Base-by-base conservation (phyloP, 1,284 basidiomycete species). In the Austroboletus rostrupii region DNA sequence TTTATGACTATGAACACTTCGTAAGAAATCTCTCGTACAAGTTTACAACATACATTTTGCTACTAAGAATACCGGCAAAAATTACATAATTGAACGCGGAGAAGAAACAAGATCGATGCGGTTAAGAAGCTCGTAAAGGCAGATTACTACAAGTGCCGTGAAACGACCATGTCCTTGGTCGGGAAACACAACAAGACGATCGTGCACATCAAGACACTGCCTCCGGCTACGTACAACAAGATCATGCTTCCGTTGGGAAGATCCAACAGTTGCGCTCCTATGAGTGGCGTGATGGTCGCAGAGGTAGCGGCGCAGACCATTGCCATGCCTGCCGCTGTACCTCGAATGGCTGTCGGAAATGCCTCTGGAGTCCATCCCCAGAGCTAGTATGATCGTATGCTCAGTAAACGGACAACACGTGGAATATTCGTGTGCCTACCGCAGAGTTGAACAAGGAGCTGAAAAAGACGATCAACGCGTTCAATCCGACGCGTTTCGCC, bases 301-400 rank as follows among this genome's bases (percentile, higher is more conserved):
- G 56, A 7, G 0, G 56, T 1, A 7, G 16, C 36, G 17, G 32
- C 56, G 21, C 45, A 47, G 21, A 47, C 50, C 1, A 31, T 26
- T 10, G 58, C 49, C 31, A 51, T 32, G 7, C 57, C 58, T 1
- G 48, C 47, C 1, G 55, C 58, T 16, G 57, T 58, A 3, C 57
- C 57, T 32, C 57, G 47, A 12, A 60, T 49, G 4, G 58, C 48
- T 13, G 35, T 5, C 35, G 58, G 57, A 20, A 58, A 58, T 4
- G 57, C 48, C 17, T 58, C 57, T 4, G 58, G 58, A 11, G 48
- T 58, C 58, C 57, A 58, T 31, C 57, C 58, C 1, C 45, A 28
- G 43, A 60, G 49, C 57, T 60, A 36, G 23, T 7, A 7, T 1
- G 23, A 26, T 5, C 23, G 23, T 26, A 26, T 26, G 23, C 6